Evolutionary conservation across 2,329 filamentous ascomycete genomes (phyloP).

Genomic region (Venturia carpophila): DNA sequence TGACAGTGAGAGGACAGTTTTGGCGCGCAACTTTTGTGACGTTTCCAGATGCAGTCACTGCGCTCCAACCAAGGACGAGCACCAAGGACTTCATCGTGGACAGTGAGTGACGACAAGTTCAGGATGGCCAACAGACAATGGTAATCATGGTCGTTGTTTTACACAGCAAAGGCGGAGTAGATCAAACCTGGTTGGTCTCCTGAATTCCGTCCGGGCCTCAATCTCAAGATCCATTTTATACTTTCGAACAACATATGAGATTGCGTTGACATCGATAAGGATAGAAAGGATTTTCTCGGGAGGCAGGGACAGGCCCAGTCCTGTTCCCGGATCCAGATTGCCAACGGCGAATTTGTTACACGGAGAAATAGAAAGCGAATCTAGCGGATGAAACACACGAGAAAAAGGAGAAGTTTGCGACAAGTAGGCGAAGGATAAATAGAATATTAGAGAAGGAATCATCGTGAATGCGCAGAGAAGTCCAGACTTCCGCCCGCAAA

Average conservation of each 20-base stretch:
- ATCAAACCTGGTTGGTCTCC: neutral
- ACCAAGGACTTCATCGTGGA: neutral
- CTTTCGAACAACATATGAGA: neutral
- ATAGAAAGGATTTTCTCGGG: neutral
- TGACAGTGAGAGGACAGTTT: constrained; percentile 8
- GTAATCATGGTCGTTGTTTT: neutral
- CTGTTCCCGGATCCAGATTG: neutral
- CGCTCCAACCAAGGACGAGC: neutral
- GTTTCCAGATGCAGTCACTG: neutral
- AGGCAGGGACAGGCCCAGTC: neutral
- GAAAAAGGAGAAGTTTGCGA: neutral
- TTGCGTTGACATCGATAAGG: neutral
- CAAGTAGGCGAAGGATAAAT: neutral
- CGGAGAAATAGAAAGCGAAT: neutral
- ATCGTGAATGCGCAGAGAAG: no score
- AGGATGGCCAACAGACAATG: neutral
- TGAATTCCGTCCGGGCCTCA: neutral
- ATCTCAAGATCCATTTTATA: neutral
- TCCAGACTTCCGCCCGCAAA: no score
- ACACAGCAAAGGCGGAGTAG: neutral
- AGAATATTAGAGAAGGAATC: neutral
- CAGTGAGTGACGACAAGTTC: neutral
- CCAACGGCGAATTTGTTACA: neutral
- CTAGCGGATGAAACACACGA: neutral
- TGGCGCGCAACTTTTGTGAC: neutral